Conservation (phyloP, 2,329 filamentous ascomycete species). For the Botrytis medusae region DNA sequence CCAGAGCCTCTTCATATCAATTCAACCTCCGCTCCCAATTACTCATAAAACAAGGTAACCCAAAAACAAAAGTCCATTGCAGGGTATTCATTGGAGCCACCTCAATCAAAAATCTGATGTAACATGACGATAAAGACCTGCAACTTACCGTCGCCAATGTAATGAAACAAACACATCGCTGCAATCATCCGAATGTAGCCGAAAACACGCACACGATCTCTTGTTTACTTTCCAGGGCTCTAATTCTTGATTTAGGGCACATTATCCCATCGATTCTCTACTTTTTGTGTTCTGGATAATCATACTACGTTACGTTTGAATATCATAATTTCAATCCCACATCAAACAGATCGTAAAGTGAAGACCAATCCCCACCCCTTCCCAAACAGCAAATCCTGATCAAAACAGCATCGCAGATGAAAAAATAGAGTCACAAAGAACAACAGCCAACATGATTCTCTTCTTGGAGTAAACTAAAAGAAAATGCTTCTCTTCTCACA, state of each 20-base stretch:
- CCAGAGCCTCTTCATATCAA: too few relatives aligned
- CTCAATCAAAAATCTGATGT: neutral
- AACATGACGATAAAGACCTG: neutral
- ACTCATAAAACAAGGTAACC: neutral
- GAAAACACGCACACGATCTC: neutral
- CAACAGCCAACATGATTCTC: neutral
- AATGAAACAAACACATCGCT: neutral
- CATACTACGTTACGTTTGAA: neutral
- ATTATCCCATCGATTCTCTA: neutral
- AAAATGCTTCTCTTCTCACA: neutral
- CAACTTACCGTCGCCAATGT: neutral
- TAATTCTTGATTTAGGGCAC: neutral
- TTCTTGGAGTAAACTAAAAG: neutral
- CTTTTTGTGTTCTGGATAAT: neutral
- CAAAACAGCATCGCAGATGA: neutral
- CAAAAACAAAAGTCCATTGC: neutral
- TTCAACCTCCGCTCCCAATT: neutral
- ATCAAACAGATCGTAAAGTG: neutral
- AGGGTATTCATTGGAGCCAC: constrained; percentile 15
- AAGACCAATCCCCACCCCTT: neutral
- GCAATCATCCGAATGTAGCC: neutral
- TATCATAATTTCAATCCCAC: neutral
- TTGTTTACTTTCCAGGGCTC: neutral
- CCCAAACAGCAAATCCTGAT: neutral
- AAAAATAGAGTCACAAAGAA: neutral